A percentile compares a stretch with the other conserved stretches of the same genome.
Evolutionary conservation across 805 yeast genomes (phyloP).

Genomic region (Suhomyces sp.): DNA sequence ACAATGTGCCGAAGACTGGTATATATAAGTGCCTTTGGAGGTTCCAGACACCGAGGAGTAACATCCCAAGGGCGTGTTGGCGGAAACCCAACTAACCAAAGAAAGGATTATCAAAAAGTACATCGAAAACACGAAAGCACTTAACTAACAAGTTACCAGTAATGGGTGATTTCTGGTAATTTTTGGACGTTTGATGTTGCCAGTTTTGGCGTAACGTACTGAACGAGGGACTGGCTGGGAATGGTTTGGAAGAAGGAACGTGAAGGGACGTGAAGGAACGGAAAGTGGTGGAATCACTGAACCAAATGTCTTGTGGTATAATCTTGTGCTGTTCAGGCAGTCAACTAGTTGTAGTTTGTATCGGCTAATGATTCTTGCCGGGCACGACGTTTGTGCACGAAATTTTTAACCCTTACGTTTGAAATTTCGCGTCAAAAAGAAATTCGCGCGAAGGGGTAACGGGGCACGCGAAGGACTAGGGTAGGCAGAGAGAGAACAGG

Average conservation of each 20-base stretch:
- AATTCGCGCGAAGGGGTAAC: not conserved
- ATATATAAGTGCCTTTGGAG: conserved; percentile 22
- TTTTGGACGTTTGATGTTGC: not conserved
- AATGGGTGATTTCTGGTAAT: no score
- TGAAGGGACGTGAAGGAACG: no score
- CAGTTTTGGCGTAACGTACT: no score
- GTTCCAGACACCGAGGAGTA: conserved; percentile 26
- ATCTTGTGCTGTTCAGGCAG: no score
- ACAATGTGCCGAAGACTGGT: conserved; percentile 31
- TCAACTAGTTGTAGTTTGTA: not conserved
- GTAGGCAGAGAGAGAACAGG: no score
- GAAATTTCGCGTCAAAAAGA: conserved; percentile 3
- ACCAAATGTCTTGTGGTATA: no score
- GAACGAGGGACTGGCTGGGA: no score
- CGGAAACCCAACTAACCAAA: not conserved
- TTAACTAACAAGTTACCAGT: no score
- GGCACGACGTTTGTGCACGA: not conserved
- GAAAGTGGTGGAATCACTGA: no score
- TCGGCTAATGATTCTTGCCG: not conserved
- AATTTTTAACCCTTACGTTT: not conserved
- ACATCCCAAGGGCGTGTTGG: conserved; percentile 23
- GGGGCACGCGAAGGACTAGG: no score
- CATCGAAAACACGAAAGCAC: no score
- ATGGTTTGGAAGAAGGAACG: no score
- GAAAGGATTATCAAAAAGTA: not conserved